phyloP scores from a whole-genome alignment of 495 filamentous ascomycete species.

The Penicillium egyptiacum region DNA sequence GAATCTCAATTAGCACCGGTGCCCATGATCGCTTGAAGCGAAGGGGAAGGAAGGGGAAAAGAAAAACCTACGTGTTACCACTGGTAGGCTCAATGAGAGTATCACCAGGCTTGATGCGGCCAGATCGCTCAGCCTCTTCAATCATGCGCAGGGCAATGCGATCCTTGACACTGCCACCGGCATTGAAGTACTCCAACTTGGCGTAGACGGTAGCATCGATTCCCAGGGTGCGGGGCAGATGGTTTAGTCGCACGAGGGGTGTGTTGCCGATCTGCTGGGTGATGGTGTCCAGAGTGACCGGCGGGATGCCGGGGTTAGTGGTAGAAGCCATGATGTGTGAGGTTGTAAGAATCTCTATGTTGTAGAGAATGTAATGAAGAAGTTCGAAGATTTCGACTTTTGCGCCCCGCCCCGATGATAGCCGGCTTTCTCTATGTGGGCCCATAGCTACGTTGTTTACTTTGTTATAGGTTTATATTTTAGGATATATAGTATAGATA shows the following conservation, averaged over 20 bases:
- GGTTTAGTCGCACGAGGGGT: slow-evolving; percentile 88
- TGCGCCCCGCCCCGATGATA: slow-evolving; percentile 25
- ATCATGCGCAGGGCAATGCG: slow-evolving; percentile 97
- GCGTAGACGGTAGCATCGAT: slow-evolving; percentile 90
- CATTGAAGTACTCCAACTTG: slow-evolving; percentile 96
- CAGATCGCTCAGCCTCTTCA: slow-evolving; percentile 86
- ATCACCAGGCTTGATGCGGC: slow-evolving; percentile 95
- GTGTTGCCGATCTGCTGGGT: slow-evolving; percentile 87
- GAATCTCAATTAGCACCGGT: slow-evolving; percentile 23
- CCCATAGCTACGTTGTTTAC: background rate
- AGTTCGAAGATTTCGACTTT: slow-evolving; percentile 14
- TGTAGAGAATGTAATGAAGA: background rate
- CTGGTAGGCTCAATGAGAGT: slow-evolving; percentile 97
- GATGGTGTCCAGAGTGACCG: slow-evolving; percentile 58
- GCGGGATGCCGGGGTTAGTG: slow-evolving; percentile 49
- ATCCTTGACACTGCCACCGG: slow-evolving; percentile 97
- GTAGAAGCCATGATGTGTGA: slow-evolving; percentile 21
- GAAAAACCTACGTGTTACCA: slow-evolving; percentile 76
- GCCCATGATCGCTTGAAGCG: background rate
- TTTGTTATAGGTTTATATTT: too few relatives aligned
- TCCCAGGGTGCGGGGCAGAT: slow-evolving; percentile 82
- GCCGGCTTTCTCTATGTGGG: slow-evolving; percentile 14
- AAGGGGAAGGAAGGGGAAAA: background rate
- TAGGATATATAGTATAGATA: too few relatives aligned
- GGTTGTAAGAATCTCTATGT: background rate